These are phyloP conservation scores for Gyrodon lividus DNA, from an alignment of 768 basidiomycete species.

Conservation along the genomic window DNA sequence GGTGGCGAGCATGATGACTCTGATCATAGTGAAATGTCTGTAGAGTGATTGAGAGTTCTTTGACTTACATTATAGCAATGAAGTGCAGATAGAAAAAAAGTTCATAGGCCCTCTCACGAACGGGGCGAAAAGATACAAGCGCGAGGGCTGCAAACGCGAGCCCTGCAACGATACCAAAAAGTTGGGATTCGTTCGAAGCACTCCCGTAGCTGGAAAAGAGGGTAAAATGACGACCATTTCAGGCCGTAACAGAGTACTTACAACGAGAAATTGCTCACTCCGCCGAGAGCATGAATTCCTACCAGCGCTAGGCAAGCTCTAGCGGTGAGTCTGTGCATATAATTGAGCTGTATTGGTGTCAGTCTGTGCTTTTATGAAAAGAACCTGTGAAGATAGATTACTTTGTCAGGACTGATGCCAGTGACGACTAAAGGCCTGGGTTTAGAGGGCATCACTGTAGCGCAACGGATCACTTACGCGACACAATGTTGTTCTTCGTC, in stretches of 20 bases:
- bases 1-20: constrained; percentile 33
- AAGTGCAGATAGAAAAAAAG: constrained; percentile 50
- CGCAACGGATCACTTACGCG: constrained; percentile 9
- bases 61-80: constrained; percentile 37
- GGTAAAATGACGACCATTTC: background rate
- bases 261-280: constrained; percentile 12
- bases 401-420: constrained; percentile 23
- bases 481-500: constrained; percentile 39
- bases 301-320: constrained; percentile 44
- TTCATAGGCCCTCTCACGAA: constrained; percentile 50
- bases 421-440: constrained; percentile 17
- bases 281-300: constrained; percentile 46
- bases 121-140: constrained; percentile 46
- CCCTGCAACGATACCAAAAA: constrained; percentile 36
- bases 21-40: constrained; percentile 35
- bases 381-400: background rate
- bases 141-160: constrained; percentile 39
- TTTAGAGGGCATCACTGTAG: background rate
- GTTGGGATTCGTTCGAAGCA: constrained; percentile 7
- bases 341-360: constrained; percentile 28
- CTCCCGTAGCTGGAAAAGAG: constrained; percentile 5
- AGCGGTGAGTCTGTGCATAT: constrained; percentile 45
- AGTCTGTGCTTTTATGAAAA: background rate
- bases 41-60: constrained; percentile 18
- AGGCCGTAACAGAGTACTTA: constrained; percentile 1